Evolutionary conservation across 78 protist genomes (phyloP), one percentile per base, ranked within the genome.

Genomic region (Protostelium mycophagum): DNA sequence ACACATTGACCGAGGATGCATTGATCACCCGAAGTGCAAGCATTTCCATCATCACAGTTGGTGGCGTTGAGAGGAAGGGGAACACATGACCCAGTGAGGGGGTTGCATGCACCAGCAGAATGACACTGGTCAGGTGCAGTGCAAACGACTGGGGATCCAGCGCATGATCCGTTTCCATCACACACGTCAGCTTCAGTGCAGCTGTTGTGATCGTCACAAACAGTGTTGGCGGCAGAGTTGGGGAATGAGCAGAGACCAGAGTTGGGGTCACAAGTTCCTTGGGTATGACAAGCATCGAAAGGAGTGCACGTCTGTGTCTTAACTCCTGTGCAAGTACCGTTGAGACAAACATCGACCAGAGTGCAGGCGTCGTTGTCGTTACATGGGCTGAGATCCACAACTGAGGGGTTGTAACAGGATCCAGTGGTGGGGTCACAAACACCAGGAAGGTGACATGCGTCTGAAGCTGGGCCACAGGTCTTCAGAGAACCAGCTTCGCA

Each of bases 1-100:
- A 51, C 73, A 16, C 73, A 51, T 16, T 51, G 5, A 5, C 73
- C 73, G 16, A 16, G 31, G 16, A 51, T 25, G 73, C 73, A 35
- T 63, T 63, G 85, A 63, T 25, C 28, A 31, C 38, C 92, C 1
- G n/a, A 28, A n/a, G 91, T 90, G 83, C 91, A 90, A 10, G 91
- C 36, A 36, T 90, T 90, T 0, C 84, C 88, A 38, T 90, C 91
- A 35, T 90, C 91, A 84, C 91, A 90, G 86, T 0, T 29, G 0
- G 38, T 28, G 38, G 87, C 38, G 86, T 34, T 0, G 37, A 28
- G 25, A 83, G 35, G 87, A 36, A 10, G 38, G 86, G 35, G n/a
- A 1, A 29, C 73, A 0, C 35, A 37, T 10, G 25, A 63, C 0
- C 87, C 90, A 35, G 87, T 63, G 83, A 9, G 9, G 5, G 88